phyloP scores from a whole-genome alignment of 345 rosid species.

The Heritiera littoralis region DNA sequence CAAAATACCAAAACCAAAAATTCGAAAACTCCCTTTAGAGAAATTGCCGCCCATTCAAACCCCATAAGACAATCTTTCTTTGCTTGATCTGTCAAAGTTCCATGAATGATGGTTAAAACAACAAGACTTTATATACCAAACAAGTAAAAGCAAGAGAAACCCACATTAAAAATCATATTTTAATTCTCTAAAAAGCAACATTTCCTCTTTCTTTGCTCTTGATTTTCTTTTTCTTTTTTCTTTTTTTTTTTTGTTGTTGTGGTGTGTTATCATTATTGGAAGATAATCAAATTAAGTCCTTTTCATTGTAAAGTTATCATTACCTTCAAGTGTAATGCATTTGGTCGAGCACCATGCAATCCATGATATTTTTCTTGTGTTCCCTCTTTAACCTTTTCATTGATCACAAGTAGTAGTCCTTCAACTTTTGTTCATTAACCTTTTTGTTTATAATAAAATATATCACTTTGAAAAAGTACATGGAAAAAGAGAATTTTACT shows the following conservation, averaged over 20 bases:
- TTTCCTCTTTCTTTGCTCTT: neutral
- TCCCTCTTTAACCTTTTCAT: neutral
- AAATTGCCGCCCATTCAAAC: neutral
- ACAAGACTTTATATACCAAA: neutral
- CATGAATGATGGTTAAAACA: slow-evolving; percentile 2
- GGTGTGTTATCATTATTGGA: neutral
- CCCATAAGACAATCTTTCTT: neutral
- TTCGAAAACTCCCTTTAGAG: neutral
- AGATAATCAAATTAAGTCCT: neutral
- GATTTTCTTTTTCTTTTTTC: neutral
- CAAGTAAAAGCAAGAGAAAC: slow-evolving; percentile 2
- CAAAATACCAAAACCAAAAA: neutral
- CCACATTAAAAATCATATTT: neutral
- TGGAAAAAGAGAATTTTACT: neutral
- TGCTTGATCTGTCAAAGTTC: slow-evolving; percentile 7
- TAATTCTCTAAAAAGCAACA: neutral
- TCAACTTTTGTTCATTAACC: neutral
- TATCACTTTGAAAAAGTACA: neutral
- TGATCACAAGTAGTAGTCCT: neutral
- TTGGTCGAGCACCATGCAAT: neutral
- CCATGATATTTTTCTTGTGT: neutral
- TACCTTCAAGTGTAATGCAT: neutral
- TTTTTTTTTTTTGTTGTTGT: neutral
- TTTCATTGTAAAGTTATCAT: neutral
- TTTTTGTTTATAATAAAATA: neutral